Evolutionary conservation across 139 green algal species (phyloP).

Genomic region (Chlamydomonas sp.): DNA sequence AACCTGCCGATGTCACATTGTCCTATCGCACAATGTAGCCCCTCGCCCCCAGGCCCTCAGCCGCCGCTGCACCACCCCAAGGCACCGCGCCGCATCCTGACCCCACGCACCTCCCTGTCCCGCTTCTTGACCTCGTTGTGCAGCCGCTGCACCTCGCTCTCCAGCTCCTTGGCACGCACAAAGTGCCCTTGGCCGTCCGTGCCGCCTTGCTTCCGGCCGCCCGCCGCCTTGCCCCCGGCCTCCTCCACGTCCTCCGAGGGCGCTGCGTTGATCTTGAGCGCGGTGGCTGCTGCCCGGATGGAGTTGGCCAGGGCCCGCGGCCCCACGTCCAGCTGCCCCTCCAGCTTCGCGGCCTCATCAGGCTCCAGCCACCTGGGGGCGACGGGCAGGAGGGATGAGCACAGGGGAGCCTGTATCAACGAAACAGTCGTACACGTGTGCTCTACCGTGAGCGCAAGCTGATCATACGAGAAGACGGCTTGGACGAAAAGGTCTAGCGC

Average conservation of each 20-base stretch:
- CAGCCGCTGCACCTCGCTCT: constrained; percentile 39
- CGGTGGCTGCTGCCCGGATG: not conserved
- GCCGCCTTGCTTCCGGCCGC: too few species aligned
- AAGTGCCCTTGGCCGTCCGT: not conserved
- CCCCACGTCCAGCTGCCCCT: constrained; percentile 12
- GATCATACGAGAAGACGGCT: not conserved
- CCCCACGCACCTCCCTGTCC: not conserved
- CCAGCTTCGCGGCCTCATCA: not conserved
- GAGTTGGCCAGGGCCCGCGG: constrained; percentile 4
- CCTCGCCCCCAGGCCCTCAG: too few species aligned
- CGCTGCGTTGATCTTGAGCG: not conserved
- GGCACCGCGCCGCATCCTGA: not conserved
- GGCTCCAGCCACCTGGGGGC: constrained; percentile 15
- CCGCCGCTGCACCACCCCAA: not conserved
- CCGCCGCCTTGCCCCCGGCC: not conserved
- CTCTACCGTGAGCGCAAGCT: not conserved
- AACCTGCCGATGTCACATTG: too few species aligned
- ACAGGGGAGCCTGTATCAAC: not conserved
- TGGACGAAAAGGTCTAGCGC: not conserved
- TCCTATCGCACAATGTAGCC: too few species aligned
- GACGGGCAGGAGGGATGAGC: not conserved
- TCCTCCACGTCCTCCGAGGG: not conserved
- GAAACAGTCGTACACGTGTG: not conserved
- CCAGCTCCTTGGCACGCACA: constrained; percentile 33
- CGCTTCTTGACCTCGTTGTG: constrained; percentile 20